Evolutionary conservation across 768 basidiomycete genomes (phyloP).

Genomic region (Stropharia rugosoannulata): DNA sequence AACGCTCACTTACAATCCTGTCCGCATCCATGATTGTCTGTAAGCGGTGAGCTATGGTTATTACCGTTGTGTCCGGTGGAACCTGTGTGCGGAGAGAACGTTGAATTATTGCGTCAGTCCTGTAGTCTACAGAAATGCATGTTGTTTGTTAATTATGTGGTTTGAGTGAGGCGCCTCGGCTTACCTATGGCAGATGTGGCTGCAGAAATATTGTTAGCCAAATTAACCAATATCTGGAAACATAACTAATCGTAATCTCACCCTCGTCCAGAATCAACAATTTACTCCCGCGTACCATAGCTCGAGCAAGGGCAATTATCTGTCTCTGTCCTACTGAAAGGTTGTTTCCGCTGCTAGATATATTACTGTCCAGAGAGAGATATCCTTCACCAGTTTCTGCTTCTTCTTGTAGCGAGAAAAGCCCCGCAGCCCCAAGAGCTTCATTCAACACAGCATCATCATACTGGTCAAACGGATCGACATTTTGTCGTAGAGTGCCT

Average conservation of each 20-base stretch:
- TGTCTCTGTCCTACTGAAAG: constrained; percentile 75
- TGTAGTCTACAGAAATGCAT: constrained; percentile 37
- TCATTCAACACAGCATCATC: constrained; percentile 3
- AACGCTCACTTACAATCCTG: constrained; percentile 39
- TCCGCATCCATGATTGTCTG: constrained; percentile 70
- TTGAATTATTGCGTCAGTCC: constrained; percentile 70
- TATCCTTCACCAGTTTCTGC: background rate
- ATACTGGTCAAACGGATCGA: constrained; percentile 3
- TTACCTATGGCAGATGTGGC: constrained; percentile 49
- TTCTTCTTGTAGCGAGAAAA: constrained; percentile 5
- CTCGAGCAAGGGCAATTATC: constrained; percentile 61
- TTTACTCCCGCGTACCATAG: constrained; percentile 52
- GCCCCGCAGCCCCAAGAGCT: background rate
- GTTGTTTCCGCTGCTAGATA: constrained; percentile 35
- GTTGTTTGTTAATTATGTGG: background rate
- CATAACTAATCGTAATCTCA: background rate
- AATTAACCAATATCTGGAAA: background rate
- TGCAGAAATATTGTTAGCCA: constrained; percentile 5
- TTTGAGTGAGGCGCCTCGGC: constrained; percentile 1
- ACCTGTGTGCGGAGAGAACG: constrained; percentile 66
- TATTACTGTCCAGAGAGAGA: constrained; percentile 1
- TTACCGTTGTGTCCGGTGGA: constrained; percentile 53
- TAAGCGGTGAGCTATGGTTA: constrained; percentile 71
- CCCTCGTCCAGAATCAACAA: constrained; percentile 1
- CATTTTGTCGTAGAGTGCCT: constrained; percentile 4